Conservation (phyloP, 164 flowering plant genomes). For the grape (Vitis vinifera) region ASM3070453v1 NC_081805.1:3008001-3008500, state of each 20-base stretch:
- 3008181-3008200: neutral
- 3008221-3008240: constrained; percentile 22
- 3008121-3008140: neutral
- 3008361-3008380: constrained; percentile 4
- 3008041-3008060: neutral
- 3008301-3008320: constrained; percentile 43
- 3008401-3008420: neutral
- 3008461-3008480: no score
- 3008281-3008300: constrained; percentile 59
- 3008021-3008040: neutral
- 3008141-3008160: neutral
- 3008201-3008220: neutral
- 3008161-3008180: neutral
- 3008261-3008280: constrained; percentile 32
- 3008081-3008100: no score
- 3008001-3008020: neutral
- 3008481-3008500: no score
- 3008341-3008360: constrained; percentile 9
- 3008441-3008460: no score
- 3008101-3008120: no score
- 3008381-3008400: neutral
- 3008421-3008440: neutral
- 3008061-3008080: no score
- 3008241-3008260: constrained; percentile 47
- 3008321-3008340: constrained; percentile 55